Evolutionary conservation across 768 basidiomycete species (phyloP), one percentile per base, ranked within the genome.

Genomic region (Kwoniella dendrophila): DNA sequence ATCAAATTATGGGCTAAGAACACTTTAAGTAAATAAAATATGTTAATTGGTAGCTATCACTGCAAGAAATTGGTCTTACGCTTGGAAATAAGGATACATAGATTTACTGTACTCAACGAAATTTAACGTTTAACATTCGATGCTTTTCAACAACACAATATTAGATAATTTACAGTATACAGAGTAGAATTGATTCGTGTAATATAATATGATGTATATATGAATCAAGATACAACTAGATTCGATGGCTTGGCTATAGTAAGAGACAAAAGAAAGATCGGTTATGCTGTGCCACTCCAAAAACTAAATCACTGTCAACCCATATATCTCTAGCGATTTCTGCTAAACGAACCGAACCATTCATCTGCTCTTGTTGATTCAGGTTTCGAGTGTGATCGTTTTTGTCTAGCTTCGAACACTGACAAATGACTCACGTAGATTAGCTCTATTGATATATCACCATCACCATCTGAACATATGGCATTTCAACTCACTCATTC

Each of bases 1-100:
- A 44, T 74, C n/a, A 60, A 57, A 24, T 20, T 56, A 24, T 76
- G 73, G 73, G 73, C 73, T 6, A 51, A 55, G 27, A 56, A 57
- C 18, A 53, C 61, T 14, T 18, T 66, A 8, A 41, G 32, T 16
- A 18, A 30, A 26, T 14, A 44, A 12, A 58, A 27, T 11, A 20
- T 20, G 41, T 7, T 40, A 14, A 41, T 6, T 18, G 20, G 10
- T 14, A 34, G 22, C 7, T 43, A 38, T n/a, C 12, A 50, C 16
- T 16, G 49, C 49, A 26, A 36, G 16, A 36, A 2, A 33, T 22
- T 4, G 29, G 32, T 34, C 12, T 33, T 16, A 26, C 24, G 33
- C 14, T 7, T 12, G 12, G 14, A 14, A 29, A 16, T 30, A 50
- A 18, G 45, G n/a, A 27, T 47, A 27, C 26, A 20, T 24, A 47